Percentiles rank a stretch among this genome's conserved stretches.
Conservation (phyloP, 306 rosid species). For the apple (Malus domestica) region DNA sequence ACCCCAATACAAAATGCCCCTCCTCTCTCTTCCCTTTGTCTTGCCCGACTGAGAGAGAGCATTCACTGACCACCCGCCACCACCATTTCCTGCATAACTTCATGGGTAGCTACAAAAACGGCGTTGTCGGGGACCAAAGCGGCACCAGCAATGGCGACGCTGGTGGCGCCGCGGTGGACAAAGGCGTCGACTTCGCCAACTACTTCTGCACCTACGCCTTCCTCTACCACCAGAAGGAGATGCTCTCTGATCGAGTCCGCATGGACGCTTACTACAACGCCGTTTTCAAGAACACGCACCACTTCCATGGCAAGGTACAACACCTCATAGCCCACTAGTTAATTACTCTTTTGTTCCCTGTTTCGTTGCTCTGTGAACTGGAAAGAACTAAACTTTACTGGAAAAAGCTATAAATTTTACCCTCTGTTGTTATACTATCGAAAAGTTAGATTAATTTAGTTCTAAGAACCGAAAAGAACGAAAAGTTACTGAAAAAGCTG, state of each 20-base stretch:
- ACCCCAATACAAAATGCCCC: background rate
- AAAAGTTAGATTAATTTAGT: constrained; percentile 16
- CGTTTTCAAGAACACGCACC: constrained; percentile 72
- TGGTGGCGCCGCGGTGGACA: constrained; percentile 38
- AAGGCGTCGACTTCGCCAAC: constrained; percentile 75
- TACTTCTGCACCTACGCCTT: constrained; percentile 93
- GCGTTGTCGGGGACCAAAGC: constrained; percentile 27
- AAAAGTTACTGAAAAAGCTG: background rate
- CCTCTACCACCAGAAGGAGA: constrained; percentile 94
- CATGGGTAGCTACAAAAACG: constrained; percentile 71
- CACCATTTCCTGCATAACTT: background rate
- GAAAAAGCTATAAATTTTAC: background rate
- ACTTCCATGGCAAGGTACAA: constrained; percentile 75
- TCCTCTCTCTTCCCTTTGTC: background rate
- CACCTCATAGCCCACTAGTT: background rate
- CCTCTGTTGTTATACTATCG: background rate
- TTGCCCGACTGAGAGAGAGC: background rate
- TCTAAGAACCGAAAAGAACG: background rate
- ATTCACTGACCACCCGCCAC: background rate
- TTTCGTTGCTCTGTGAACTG: background rate
- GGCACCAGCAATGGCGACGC: constrained; percentile 13
- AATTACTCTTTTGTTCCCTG: background rate
- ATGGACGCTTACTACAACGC: constrained; percentile 91
- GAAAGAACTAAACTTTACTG: background rate
- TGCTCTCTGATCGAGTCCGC: constrained; percentile 98